Conservation (phyloP, 2,329 filamentous ascomycete genomes). For the Cadophora gregata region DNA sequence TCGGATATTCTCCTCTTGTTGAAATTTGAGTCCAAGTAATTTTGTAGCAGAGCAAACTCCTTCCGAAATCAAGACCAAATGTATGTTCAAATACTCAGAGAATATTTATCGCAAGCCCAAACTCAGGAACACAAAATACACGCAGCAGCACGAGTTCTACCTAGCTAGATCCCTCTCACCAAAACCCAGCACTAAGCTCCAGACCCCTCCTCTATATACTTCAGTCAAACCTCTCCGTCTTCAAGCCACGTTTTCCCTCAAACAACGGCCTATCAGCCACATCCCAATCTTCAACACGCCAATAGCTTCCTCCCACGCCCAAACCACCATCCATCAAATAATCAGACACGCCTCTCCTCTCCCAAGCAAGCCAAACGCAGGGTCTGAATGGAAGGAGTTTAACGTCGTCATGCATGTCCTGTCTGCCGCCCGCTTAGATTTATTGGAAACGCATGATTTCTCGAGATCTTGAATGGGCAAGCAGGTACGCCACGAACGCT, state of each 20-base stretch:
- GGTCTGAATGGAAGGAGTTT: slow-evolving; percentile 4
- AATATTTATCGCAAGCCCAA: no score
- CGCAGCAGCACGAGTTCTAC: no score
- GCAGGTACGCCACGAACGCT: slow-evolving; percentile 4
- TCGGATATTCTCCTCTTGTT: no score
- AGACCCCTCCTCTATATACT: background rate
- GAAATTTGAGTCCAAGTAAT: no score
- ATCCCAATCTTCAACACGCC: background rate
- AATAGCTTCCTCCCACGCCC: background rate
- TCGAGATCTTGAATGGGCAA: background rate
- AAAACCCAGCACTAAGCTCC: background rate
- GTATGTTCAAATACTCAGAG: no score
- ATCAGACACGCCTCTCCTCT: background rate
- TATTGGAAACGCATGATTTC: no score
- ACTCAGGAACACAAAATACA: no score
- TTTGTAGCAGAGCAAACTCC: no score
- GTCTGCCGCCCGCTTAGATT: no score
- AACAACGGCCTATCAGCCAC: background rate
- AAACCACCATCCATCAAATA: background rate
- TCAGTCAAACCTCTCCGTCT: background rate
- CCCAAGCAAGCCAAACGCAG: background rate
- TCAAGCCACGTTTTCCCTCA: background rate
- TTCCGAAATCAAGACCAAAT: no score
- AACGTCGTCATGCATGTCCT: background rate
- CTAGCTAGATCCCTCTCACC: background rate